phyloP scores from a whole-genome alignment of 768 basidiomycete genomes.

The Mycena albidolilacea region DNA sequence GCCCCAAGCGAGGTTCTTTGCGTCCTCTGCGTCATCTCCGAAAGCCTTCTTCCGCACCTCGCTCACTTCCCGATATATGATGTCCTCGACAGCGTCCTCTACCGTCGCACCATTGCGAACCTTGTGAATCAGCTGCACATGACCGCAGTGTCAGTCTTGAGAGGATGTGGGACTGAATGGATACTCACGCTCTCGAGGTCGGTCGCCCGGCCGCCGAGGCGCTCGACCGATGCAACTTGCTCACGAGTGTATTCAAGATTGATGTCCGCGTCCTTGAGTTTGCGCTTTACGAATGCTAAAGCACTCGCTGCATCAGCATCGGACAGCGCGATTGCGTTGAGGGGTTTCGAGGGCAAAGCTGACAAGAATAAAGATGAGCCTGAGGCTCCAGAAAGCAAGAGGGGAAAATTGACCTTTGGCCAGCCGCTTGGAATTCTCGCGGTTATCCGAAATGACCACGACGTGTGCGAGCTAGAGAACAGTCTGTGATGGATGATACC shows the following conservation, averaged over 20 bases:
- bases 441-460: slow-evolving; percentile 90
- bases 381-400: slow-evolving; percentile 43
- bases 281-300: slow-evolving; percentile 85
- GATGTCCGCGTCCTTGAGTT: slow-evolving; percentile 74
- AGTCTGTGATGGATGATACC: background rate
- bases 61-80: slow-evolving; percentile 81
- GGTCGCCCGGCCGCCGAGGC: slow-evolving; percentile 91
- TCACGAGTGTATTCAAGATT: slow-evolving; percentile 68
- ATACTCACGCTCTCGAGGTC: slow-evolving; percentile 85
- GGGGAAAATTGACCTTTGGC: slow-evolving; percentile 71
- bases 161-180: background rate
- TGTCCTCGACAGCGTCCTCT: slow-evolving; percentile 91
- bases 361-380: slow-evolving; percentile 44
- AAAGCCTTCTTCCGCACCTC: slow-evolving; percentile 94
- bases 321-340: slow-evolving; percentile 83
- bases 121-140: slow-evolving; percentile 83
- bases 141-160: slow-evolving; percentile 6
- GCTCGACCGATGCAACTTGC: slow-evolving; percentile 73
- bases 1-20: slow-evolving; percentile 86
- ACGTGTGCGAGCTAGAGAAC: slow-evolving; percentile 88
- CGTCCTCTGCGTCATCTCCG: slow-evolving; percentile 93
- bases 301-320: slow-evolving; percentile 91
- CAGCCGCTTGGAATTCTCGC: slow-evolving; percentile 88
- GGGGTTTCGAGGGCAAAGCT: slow-evolving; percentile 90
- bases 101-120: slow-evolving; percentile 80